Evolutionary conservation across 495 filamentous ascomycete species (phyloP).

Genomic region (Massariosphaeria phaeospora): DNA sequence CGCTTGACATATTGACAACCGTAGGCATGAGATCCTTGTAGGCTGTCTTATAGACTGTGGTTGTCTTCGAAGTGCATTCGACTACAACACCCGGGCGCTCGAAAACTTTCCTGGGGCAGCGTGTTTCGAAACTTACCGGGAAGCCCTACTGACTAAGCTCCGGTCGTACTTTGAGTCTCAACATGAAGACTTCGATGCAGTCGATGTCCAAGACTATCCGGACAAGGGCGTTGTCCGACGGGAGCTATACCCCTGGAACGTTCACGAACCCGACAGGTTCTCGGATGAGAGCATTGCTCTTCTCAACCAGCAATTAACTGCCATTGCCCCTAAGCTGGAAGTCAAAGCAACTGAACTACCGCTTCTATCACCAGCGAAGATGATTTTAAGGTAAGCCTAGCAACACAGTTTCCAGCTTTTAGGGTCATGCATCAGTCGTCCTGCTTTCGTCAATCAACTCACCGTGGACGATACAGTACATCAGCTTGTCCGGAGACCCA

Average conservation of each 20-base stretch:
- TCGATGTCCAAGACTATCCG: slow-evolving; percentile 41
- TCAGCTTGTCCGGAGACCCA: neutral
- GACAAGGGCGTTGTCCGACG: slow-evolving; percentile 74
- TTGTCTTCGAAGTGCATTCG: slow-evolving; percentile 26
- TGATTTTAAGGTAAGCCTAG: slow-evolving; percentile 9
- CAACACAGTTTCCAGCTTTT: neutral
- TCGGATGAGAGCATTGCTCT: slow-evolving; percentile 58
- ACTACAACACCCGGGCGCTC: slow-evolving; percentile 18
- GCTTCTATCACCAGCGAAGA: slow-evolving; percentile 20
- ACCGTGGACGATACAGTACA: neutral
- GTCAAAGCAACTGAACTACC: slow-evolving; percentile 23
- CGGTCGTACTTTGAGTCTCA: slow-evolving; percentile 17
- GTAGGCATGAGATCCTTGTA: slow-evolving; percentile 24
- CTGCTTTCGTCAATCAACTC: neutral
- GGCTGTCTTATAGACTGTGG: slow-evolving; percentile 25
- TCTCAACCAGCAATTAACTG: slow-evolving; percentile 22
- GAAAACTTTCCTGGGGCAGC: slow-evolving; percentile 7
- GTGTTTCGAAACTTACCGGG: slow-evolving; percentile 2
- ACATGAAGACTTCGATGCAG: slow-evolving; percentile 6
- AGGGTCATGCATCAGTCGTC: neutral
- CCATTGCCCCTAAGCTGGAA: slow-evolving; percentile 28
- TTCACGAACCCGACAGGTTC: slow-evolving; percentile 79
- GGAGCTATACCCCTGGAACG: slow-evolving; percentile 92
- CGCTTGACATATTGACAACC: too few species aligned
- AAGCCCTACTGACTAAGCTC: neutral